Evolutionary conservation across 2,329 filamentous ascomycete genomes (phyloP).

Genomic region (Aspergillus aculeatinus): DNA sequence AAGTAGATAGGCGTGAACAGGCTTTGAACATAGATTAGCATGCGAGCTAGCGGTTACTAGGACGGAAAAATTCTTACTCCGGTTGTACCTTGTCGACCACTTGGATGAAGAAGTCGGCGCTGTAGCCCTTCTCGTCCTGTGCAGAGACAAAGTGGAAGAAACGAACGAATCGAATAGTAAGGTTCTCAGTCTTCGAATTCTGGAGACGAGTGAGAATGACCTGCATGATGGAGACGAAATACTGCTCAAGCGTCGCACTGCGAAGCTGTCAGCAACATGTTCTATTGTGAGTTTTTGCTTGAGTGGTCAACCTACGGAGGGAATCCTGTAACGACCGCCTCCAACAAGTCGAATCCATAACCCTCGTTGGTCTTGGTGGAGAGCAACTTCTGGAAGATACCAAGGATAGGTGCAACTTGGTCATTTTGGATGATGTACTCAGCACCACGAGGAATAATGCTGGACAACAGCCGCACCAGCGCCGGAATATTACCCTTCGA

Average conservation of each 20-base stretch:
- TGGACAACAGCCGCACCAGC: slow-evolving; percentile 77
- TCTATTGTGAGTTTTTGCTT: neutral
- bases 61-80: slow-evolving; percentile 45
- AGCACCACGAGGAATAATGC: slow-evolving; percentile 76
- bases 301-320: slow-evolving; percentile 58
- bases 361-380: slow-evolving; percentile 78
- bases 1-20: slow-evolving; percentile 86
- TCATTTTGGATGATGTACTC: slow-evolving; percentile 72
- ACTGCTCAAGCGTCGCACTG: slow-evolving; percentile 67
- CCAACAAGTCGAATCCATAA: slow-evolving; percentile 86
- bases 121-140: slow-evolving; percentile 74
- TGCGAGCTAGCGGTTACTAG: neutral
- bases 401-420: slow-evolving; percentile 83
- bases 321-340: slow-evolving; percentile 72
- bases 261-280: slow-evolving; percentile 7
- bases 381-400: slow-evolving; percentile 91
- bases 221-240: slow-evolving; percentile 76
- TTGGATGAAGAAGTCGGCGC: slow-evolving; percentile 86
- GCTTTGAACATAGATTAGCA: slow-evolving; percentile 32
- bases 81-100: slow-evolving; percentile 79
- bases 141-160: slow-evolving; percentile 94
- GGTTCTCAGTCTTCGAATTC: slow-evolving; percentile 76
- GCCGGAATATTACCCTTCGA: slow-evolving; percentile 90
- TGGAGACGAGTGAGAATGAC: slow-evolving; percentile 73
- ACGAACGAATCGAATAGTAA: slow-evolving; percentile 82